Base-by-base conservation (phyloP, 768 basidiomycete species). In the Ramaria rubella region DNA sequence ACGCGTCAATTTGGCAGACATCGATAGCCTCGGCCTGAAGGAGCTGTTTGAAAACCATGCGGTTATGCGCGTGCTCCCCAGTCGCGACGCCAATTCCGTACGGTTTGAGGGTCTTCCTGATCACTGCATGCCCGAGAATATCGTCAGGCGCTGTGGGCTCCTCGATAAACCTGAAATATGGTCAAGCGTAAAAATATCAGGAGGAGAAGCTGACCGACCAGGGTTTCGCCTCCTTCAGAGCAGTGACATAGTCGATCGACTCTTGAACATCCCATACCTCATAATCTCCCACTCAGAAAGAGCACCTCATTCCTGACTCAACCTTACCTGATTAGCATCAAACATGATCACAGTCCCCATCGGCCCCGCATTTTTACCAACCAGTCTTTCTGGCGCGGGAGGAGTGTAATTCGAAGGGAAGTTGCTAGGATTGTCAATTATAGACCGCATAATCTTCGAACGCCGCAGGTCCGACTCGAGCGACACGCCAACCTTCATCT, bases 331-430 rank as follows among this genome's bases (percentile, higher is more conserved):
- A 71, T 98, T 98, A 36, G 94, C 89, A 70, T 97, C 94, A 59
- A 97, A 90, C 94, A 97, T 97, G 45, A 97, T 75, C 44, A 97
- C 94, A 30, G 87, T 82, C 4, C 95, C 94, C 0, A 93, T 93
- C 9, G 92, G 92, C 5, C 94, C 92, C 4, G 94, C 92, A 61
- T 96, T 96, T 79, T 96, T 97, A 3, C 86, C 91, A 38, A 74
- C 78, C 31, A 96, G 74, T 42, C 75, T 87, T 44, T 75, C 74
- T 19, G 84, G 82, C 67, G 88, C 82, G 49, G 82, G 80, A 30
- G 79, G 78, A 52, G 75, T 68, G 11, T 72, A 64, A 8, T 78
- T 82, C 0, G 77, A 63, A 12, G 90, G 90, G 38, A 91, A 81
- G 67, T 88, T 84, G 60, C 82, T 80, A 4, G 92, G 90, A 72